phyloP scores from a whole-genome alignment of 2,329 filamentous ascomycete species.

The Xylariaceae sp. region DNA sequence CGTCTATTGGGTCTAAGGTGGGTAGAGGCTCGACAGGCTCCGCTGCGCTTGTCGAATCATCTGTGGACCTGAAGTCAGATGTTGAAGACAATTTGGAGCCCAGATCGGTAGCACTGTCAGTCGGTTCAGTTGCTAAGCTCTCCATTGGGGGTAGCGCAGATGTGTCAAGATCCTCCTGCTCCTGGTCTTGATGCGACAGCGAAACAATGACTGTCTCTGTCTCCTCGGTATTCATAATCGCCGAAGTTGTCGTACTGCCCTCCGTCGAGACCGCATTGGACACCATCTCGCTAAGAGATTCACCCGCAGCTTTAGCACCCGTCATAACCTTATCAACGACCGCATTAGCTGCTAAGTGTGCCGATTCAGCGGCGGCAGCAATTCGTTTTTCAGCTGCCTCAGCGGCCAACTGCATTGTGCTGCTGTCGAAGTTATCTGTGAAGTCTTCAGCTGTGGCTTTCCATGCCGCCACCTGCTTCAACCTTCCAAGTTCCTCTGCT shows the following conservation, averaged over 20 bases:
- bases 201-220: slow-evolving; percentile 42
- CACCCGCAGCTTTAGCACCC: slow-evolving; percentile 7
- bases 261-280: slow-evolving; percentile 34
- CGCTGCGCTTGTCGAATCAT: slow-evolving; percentile 39
- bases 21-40: slow-evolving; percentile 37
- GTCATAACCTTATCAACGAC: background rate
- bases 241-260: slow-evolving; percentile 28
- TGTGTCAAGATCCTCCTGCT: slow-evolving; percentile 30
- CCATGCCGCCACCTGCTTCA: slow-evolving; percentile 86
- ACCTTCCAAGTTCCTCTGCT: slow-evolving; percentile 77
- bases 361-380: slow-evolving; percentile 37
- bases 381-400: slow-evolving; percentile 50
- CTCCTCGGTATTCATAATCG: slow-evolving; percentile 33
- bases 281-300: slow-evolving; percentile 43
- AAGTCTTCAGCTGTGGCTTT: slow-evolving; percentile 79
- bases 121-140: slow-evolving; percentile 33
- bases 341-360: slow-evolving; percentile 7
- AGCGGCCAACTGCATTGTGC: slow-evolving; percentile 64
- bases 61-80: slow-evolving; percentile 30
- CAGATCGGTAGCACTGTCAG: slow-evolving; percentile 32
- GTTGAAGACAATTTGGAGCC: slow-evolving; percentile 19
- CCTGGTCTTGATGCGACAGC: slow-evolving; percentile 27
- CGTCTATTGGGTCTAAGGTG: slow-evolving; percentile 32
- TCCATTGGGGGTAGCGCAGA: slow-evolving; percentile 35
- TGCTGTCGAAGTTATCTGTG: slow-evolving; percentile 79